phyloP scores from a whole-genome alignment of 1,284 basidiomycete species.

The Sporisorium graminicola region DNA sequence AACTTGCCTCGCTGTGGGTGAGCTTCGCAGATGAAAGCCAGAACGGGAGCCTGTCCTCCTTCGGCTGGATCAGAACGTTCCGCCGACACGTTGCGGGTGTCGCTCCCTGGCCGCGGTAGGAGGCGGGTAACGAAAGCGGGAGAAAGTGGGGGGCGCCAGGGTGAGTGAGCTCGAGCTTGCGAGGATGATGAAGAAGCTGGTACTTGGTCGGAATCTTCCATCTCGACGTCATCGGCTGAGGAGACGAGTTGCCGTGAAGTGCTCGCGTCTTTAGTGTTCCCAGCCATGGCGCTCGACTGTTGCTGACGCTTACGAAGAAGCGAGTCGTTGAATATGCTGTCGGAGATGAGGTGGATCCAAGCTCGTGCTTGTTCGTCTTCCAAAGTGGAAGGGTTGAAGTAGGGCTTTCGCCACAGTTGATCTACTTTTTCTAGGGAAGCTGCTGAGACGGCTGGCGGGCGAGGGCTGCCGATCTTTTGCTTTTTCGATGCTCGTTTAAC shows the following conservation, averaged over 20 bases:
- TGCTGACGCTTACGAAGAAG: slow-evolving; percentile 40
- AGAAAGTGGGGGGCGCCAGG: slow-evolving; percentile 34
- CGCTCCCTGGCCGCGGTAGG: slow-evolving; percentile 19
- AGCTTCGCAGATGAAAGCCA: slow-evolving; percentile 80
- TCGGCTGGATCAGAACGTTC: slow-evolving; percentile 21
- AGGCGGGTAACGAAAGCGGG: slow-evolving; percentile 38
- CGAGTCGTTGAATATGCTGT: slow-evolving; percentile 66
- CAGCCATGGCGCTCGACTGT: not conserved
- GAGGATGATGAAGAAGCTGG: not conserved
- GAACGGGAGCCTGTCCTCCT: slow-evolving; percentile 42
- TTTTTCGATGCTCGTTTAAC: slow-evolving; percentile 22
- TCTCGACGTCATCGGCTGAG: slow-evolving; percentile 26
- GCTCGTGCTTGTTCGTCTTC: slow-evolving; percentile 38
- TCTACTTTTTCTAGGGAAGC: slow-evolving; percentile 23
- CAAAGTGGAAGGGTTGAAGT: slow-evolving; percentile 50
- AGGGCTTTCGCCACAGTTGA: slow-evolving; percentile 36
- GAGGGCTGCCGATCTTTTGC: slow-evolving; percentile 19
- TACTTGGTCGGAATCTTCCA: slow-evolving; percentile 14
- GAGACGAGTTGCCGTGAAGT: slow-evolving; percentile 1
- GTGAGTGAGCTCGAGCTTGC: slow-evolving; percentile 2
- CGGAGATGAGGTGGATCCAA: slow-evolving; percentile 58
- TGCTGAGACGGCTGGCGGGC: not conserved
- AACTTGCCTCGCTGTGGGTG: slow-evolving; percentile 88
- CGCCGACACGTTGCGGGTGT: slow-evolving; percentile 25
- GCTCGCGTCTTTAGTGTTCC: not conserved